These are phyloP conservation scores for Aegilops bicornis DNA, from an alignment of 176 grass and related monocot genomes.

Conservation along the genomic window DNA sequence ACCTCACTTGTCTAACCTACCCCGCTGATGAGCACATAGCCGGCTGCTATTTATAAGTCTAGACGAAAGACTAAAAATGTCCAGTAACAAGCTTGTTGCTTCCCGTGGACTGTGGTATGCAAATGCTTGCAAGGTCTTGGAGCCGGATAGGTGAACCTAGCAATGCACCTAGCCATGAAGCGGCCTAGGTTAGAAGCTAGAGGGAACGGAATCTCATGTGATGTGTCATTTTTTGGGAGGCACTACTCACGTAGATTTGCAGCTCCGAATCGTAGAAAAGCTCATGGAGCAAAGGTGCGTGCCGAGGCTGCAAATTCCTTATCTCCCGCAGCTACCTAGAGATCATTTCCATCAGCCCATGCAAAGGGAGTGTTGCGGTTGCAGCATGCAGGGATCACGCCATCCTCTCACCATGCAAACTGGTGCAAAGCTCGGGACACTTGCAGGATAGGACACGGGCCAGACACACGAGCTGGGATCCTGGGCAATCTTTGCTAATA, in stretches of 20 bases:
- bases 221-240: background rate
- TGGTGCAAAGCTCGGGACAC: background rate
- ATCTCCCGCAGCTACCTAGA: slow-evolving; percentile 5
- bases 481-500: background rate
- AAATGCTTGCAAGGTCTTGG: background rate
- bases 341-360: background rate
- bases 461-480: background rate
- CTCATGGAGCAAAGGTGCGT: background rate
- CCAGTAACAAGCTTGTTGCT: background rate
- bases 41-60: slow-evolving; percentile 58
- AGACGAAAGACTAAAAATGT: background rate
- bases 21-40: slow-evolving; percentile 29
- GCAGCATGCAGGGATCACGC: background rate
- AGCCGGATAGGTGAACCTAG: background rate
- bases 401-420: background rate
- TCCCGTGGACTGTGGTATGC: background rate
- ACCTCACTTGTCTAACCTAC: slow-evolving; percentile 27
- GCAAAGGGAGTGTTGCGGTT: background rate
- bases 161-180: slow-evolving; percentile 57
- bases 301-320: slow-evolving; percentile 22
- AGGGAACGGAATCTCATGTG: background rate
- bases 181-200: slow-evolving; percentile 40
- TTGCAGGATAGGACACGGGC: background rate
- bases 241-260: background rate
- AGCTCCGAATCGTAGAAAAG: slow-evolving; percentile 30